Percentiles rank a stretch among this genome's conserved stretches.
These are phyloP conservation scores for Chenopodium formosanum DNA, from an alignment of 148 eudicot species.

Conservation along the genomic window DNA sequence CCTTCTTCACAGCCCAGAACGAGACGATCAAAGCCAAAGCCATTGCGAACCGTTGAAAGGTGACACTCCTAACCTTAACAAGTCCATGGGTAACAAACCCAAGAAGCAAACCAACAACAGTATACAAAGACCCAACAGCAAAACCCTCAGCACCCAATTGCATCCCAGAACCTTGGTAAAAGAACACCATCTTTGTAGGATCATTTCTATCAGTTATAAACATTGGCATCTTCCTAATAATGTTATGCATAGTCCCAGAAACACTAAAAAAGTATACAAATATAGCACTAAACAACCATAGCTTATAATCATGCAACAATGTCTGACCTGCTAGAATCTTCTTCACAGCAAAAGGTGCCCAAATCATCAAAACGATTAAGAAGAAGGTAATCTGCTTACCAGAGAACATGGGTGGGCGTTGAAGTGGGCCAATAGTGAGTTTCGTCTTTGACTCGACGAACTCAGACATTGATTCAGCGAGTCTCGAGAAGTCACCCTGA, in stretches of 20 bases:
- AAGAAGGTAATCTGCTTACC: constrained; percentile 41
- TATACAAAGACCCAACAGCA: constrained; percentile 71
- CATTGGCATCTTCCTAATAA: constrained; percentile 88
- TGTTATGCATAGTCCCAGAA: constrained; percentile 86
- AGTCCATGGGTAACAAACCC: constrained; percentile 71
- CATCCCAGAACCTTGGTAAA: constrained; percentile 91
- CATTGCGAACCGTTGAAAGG: constrained; percentile 62
- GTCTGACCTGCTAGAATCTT: constrained; percentile 58
- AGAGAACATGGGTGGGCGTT: constrained; percentile 61
- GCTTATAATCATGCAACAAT: constrained; percentile 53
- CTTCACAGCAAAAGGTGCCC: constrained; percentile 50
- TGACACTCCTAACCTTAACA: constrained; percentile 54
- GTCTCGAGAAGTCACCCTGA: constrained; percentile 46
- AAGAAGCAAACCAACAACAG: constrained; percentile 75
- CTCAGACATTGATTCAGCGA: constrained; percentile 64
- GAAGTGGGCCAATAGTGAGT: constrained; percentile 47
- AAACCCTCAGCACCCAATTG: constrained; percentile 97
- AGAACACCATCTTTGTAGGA: constrained; percentile 62
- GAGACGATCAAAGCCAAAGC: constrained; percentile 58
- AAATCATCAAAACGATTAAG: constrained; percentile 28
- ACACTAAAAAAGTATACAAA: constrained; percentile 91
- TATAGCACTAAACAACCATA: constrained; percentile 63
- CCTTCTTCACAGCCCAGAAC: constrained; percentile 83
- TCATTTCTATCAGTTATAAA: constrained; percentile 69
- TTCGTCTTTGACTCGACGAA: constrained; percentile 52